Conservation (phyloP, 2,329 filamentous ascomycete genomes). For the Monosporascus cannonballus region DNA sequence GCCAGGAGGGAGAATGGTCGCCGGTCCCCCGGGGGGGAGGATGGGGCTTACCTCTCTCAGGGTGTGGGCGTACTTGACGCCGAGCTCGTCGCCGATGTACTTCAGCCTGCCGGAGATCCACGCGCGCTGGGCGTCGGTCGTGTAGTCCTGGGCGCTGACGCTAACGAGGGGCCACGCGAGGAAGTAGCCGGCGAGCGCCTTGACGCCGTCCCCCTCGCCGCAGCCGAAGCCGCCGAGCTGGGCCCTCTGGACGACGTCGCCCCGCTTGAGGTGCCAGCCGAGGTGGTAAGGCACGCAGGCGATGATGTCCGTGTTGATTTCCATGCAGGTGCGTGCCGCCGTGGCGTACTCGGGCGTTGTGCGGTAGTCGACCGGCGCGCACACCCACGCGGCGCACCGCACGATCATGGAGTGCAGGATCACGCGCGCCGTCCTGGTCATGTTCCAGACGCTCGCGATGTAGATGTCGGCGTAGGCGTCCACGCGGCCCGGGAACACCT, state of each 20-base stretch:
- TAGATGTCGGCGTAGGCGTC: conserved; percentile 55
- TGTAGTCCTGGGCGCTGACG: conserved; percentile 50
- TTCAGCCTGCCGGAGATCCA: conserved; percentile 49
- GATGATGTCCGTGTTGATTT: conserved; percentile 53
- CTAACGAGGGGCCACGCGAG: conserved; percentile 53
- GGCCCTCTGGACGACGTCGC: conserved; percentile 42
- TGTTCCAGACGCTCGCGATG: conserved; percentile 53
- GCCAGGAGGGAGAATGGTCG: too few relatives aligned
- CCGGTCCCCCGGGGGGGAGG: too few relatives aligned
- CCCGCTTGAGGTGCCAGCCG: conserved; percentile 48
- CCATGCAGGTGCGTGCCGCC: conserved; percentile 42
- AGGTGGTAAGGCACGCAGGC: conserved; percentile 57
- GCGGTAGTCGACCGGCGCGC: conserved; percentile 54
- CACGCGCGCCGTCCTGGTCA: conserved; percentile 46
- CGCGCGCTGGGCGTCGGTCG: conserved; percentile 50
- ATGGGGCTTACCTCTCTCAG: conserved; percentile 41
- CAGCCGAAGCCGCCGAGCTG: conserved; percentile 41
- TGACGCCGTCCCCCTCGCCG: conserved; percentile 43
- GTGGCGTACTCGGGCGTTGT: conserved; percentile 57
- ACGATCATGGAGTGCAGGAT: conserved; percentile 50
- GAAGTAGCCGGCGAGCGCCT: conserved; percentile 53
- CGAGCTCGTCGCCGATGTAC: conserved; percentile 49
- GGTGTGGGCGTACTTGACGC: conserved; percentile 52
- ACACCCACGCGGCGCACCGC: conserved; percentile 55
- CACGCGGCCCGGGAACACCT: conserved; percentile 54